Conservation (phyloP, 1,284 basidiomycete genomes). For the Ceraceosorus guamensis region DNA sequence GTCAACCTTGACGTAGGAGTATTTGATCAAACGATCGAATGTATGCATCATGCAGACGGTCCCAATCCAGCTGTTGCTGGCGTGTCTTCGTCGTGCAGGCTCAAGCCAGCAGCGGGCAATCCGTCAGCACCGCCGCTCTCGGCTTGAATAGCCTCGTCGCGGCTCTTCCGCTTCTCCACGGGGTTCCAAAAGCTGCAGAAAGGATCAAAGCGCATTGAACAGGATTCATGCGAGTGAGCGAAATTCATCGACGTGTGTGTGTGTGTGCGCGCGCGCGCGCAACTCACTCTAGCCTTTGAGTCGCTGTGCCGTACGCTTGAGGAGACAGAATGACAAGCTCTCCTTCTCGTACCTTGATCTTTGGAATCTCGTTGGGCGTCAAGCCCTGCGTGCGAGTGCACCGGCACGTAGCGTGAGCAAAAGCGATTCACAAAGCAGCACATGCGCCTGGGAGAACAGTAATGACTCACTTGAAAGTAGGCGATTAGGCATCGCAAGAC, state of each 20-base stretch:
- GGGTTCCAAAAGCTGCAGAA: slow-evolving; percentile 44
- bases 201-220: background rate
- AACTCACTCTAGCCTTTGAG: slow-evolving; percentile 4
- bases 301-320: slow-evolving; percentile 45
- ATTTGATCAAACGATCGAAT: too few relatives aligned
- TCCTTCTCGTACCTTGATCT: slow-evolving; percentile 67
- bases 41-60: too few relatives aligned
- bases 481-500: slow-evolving; percentile 83
- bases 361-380: slow-evolving; percentile 91
- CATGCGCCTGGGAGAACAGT: background rate
- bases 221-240: background rate
- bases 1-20: too few relatives aligned
- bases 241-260: too few relatives aligned
- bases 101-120: too few relatives aligned
- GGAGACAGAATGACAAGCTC: slow-evolving; percentile 44
- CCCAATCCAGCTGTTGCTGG: too few relatives aligned
- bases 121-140: too few relatives aligned
- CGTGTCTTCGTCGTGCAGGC: too few relatives aligned
- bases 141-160: slow-evolving; percentile 24
- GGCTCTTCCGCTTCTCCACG: slow-evolving; percentile 27
- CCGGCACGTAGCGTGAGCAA: too few relatives aligned
- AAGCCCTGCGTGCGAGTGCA: slow-evolving; percentile 70
- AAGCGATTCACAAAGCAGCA: too few relatives aligned
- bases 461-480: slow-evolving; percentile 19
- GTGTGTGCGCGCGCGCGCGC: too few relatives aligned